phyloP scores from a whole-genome alignment of 208 protist species.

The Leishmania martiniquensis region DNA sequence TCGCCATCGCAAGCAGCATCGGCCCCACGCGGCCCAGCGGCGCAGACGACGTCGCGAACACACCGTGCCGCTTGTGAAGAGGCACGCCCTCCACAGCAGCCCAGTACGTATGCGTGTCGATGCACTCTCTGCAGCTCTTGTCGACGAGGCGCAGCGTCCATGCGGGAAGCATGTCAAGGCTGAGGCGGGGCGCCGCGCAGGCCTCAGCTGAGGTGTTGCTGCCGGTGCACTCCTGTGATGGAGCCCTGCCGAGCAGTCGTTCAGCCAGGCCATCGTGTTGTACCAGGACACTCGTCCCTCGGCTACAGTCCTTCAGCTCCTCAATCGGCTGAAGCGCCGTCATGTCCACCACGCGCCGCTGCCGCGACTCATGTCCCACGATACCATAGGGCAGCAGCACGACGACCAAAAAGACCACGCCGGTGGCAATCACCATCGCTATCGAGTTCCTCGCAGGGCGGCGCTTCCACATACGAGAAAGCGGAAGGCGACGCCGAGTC shows the following conservation, averaged over 20 bases:
- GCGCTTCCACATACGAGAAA: neutral
- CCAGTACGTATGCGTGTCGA: neutral
- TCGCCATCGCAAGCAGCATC: slow-evolving; percentile 35
- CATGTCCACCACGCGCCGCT: neutral
- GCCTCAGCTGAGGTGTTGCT: neutral
- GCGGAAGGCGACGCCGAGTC: no score
- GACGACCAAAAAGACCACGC: neutral
- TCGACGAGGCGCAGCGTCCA: slow-evolving; percentile 11
- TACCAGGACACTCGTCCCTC: neutral
- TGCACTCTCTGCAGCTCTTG: neutral
- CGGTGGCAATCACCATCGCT: neutral
- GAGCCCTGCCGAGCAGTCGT: neutral
- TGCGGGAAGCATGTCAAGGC: neutral
- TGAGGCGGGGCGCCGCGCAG: neutral
- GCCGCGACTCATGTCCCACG: neutral
- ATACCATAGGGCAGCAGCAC: neutral
- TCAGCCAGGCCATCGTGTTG: neutral
- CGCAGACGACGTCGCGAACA: slow-evolving; percentile 14
- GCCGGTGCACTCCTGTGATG: neutral
- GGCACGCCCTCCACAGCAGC: neutral
- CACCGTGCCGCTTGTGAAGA: slow-evolving; percentile 1
- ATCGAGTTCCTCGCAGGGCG: neutral
- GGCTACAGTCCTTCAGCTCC: neutral
- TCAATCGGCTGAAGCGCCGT: neutral
- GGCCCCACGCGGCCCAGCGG: slow-evolving; percentile 28